Percentiles rank a stretch among this genome's conserved stretches.
Evolutionary conservation across 2,329 filamentous ascomycete genomes (phyloP).

Genomic region (Emmonsiellopsis sp.): DNA sequence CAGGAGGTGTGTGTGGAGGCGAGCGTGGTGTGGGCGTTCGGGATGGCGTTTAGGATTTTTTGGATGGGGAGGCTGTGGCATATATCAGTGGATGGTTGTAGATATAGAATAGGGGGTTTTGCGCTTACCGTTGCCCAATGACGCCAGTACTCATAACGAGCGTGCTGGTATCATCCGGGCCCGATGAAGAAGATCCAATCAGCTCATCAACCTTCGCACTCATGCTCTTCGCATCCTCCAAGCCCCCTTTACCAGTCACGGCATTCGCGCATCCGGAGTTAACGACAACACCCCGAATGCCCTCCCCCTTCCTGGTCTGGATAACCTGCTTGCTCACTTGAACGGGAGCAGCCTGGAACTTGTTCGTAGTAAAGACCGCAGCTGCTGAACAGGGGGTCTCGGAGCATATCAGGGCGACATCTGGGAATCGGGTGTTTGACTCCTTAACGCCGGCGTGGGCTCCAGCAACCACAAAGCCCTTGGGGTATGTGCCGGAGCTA

Average conservation of each 20-base stretch:
- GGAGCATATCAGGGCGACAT: slow-evolving; percentile 81
- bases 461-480: slow-evolving; percentile 79
- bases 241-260: slow-evolving; percentile 81
- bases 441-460: slow-evolving; percentile 91
- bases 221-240: slow-evolving; percentile 85
- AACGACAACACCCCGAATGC: slow-evolving; percentile 73
- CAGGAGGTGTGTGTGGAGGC: slow-evolving; percentile 74
- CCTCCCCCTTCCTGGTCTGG: slow-evolving; percentile 55
- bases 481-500: slow-evolving; percentile 73
- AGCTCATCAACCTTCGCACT: slow-evolving; percentile 64
- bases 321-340: slow-evolving; percentile 71
- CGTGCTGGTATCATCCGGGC: slow-evolving; percentile 48
- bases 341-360: slow-evolving; percentile 94
- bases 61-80: slow-evolving; percentile 65
- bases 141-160: slow-evolving; percentile 98
- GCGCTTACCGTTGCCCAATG: slow-evolving; percentile 71
- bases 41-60: slow-evolving; percentile 79
- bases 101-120: slow-evolving; percentile 3
- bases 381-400: slow-evolving; percentile 78
- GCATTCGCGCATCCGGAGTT: slow-evolving; percentile 97
- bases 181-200: slow-evolving; percentile 34
- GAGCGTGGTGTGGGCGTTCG: slow-evolving; percentile 62
- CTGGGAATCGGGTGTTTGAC: slow-evolving; percentile 81
- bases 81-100: slow-evolving; percentile 2
- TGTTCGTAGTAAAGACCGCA: slow-evolving; percentile 95